Evolutionary conservation across 148 eudicot genomes (phyloP).

Genomic region (Cornus suecica): DNA sequence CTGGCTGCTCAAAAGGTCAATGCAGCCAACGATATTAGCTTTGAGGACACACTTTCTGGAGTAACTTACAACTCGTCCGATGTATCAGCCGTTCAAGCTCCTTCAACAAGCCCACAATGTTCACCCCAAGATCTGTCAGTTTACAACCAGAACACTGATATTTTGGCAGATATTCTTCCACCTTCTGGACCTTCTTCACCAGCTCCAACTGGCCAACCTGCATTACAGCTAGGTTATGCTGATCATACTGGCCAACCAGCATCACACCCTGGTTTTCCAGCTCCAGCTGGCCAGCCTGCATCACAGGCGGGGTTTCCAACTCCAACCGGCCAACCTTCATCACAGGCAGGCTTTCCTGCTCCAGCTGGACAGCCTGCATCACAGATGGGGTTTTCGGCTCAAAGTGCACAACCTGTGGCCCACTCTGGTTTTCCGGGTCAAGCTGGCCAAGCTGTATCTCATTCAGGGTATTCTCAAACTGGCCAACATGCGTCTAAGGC

Average conservation of each 20-base stretch:
- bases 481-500: constrained; percentile 10
- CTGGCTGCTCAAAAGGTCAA: constrained; percentile 35
- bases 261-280: constrained; percentile 22
- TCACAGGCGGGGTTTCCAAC: constrained; percentile 19
- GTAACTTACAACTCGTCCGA: constrained; percentile 11
- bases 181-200: constrained; percentile 50
- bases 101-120: constrained; percentile 29
- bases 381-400: constrained; percentile 25
- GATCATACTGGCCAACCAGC: constrained; percentile 22
- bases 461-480: constrained; percentile 27
- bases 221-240: constrained; percentile 13
- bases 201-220: constrained; percentile 19
- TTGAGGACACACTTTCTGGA: constrained; percentile 35
- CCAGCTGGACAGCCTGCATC: constrained; percentile 22
- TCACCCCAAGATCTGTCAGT: constrained; percentile 25
- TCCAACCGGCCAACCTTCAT: constrained; percentile 20
- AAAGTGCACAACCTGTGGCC: constrained; percentile 14
- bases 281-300: constrained; percentile 19
- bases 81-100: constrained; percentile 22
- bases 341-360: constrained; percentile 31
- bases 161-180: constrained; percentile 77
- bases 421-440: constrained; percentile 27
- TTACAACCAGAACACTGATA: constrained; percentile 38
- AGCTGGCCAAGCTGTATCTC: constrained; percentile 21
- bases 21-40: constrained; percentile 24